phyloP scores from a whole-genome alignment of 2,329 filamentous ascomycete genomes.

The Beauveria caledonica region DNA sequence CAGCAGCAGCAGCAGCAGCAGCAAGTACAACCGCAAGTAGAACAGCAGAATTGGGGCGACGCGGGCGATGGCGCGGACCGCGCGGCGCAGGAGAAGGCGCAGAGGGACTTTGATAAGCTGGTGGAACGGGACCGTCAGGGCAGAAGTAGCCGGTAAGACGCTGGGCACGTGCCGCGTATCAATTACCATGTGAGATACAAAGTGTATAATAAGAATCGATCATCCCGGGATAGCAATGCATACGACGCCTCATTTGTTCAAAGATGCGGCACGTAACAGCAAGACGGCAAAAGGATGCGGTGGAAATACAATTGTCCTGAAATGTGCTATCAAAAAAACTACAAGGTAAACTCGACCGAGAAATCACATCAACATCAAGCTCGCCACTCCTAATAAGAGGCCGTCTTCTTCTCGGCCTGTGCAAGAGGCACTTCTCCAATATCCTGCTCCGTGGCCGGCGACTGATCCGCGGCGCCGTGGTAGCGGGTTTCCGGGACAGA shows the following conservation, averaged over 20 bases:
- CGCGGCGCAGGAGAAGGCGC: constrained; percentile 36
- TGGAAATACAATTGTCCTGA: background rate
- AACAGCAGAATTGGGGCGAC: constrained; percentile 15
- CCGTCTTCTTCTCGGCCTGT: background rate
- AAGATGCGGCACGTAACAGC: background rate
- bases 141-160: constrained; percentile 17
- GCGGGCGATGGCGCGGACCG: constrained; percentile 29
- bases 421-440: constrained; percentile 6
- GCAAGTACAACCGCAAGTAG: background rate
- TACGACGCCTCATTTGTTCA: background rate
- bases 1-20: constrained; percentile 12
- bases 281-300: background rate
- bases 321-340: background rate
- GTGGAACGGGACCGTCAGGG: constrained; percentile 36
- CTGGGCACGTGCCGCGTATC: background rate
- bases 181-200: background rate
- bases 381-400: background rate
- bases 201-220: background rate
- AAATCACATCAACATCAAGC: background rate
- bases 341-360: background rate
- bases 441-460: background rate
- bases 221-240: background rate
- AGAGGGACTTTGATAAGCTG: constrained; percentile 42
- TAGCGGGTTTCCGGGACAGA: background rate
- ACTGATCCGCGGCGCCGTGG: background rate